Percentiles rank a stretch among this genome's conserved stretches.
These are phyloP conservation scores for Entamoeba dispar DNA, from an alignment of 208 protist species.

Conservation along the genomic window DNA sequence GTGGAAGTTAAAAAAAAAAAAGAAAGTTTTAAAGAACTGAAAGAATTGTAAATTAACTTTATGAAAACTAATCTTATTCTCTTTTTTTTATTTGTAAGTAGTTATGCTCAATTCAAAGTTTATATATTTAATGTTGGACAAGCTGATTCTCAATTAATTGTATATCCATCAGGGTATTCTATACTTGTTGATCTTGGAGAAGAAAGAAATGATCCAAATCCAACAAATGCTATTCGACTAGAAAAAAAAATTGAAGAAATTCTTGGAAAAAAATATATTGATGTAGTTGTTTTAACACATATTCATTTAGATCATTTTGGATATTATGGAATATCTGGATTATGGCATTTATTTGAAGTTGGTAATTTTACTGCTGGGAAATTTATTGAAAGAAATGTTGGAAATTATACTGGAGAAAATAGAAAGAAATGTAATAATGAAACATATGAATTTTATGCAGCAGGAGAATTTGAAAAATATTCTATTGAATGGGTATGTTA, in stretches of 20 bases:
- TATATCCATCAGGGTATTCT: background rate
- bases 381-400: background rate
- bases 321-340: background rate
- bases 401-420: background rate
- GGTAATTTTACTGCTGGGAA: background rate
- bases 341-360: background rate
- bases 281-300: background rate
- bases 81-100: too few relatives aligned
- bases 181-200: background rate
- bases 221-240: background rate
- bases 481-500: background rate
- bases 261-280: background rate
- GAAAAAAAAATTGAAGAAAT: background rate
- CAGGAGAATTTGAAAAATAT: background rate
- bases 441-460: background rate
- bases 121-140: background rate
- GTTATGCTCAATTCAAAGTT: background rate
- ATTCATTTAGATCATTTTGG: background rate
- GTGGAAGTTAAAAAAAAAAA: too few relatives aligned
- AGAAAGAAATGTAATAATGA: background rate
- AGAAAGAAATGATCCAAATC: background rate
- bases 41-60: too few relatives aligned
- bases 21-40: too few relatives aligned
- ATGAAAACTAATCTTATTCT: too few relatives aligned
- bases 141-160: background rate